Evolutionary conservation across 495 filamentous ascomycete genomes (phyloP).

Genomic region (Penicillium cosmopolitanum): DNA sequence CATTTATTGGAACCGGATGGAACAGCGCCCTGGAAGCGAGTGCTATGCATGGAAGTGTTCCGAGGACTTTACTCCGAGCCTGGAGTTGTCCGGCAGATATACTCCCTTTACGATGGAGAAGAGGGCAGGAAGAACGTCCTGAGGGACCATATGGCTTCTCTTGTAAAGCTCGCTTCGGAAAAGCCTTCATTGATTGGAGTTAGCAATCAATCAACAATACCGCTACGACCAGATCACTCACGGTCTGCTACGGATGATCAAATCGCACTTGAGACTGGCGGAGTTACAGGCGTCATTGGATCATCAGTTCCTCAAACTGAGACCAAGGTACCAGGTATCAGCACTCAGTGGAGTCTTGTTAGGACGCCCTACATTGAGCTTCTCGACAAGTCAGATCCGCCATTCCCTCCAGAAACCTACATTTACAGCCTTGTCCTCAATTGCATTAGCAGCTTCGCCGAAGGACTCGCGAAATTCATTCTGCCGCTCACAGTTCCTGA

Average conservation of each 20-base stretch:
- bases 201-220: slow-evolving; percentile 81
- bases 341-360: slow-evolving; percentile 85
- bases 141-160: slow-evolving; percentile 75
- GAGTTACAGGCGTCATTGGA: slow-evolving; percentile 84
- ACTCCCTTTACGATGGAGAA: slow-evolving; percentile 73
- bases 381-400: slow-evolving; percentile 88
- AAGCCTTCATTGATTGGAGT: slow-evolving; percentile 87
- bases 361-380: slow-evolving; percentile 90
- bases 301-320: slow-evolving; percentile 69
- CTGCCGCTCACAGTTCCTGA: slow-evolving; percentile 82
- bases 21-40: slow-evolving; percentile 77
- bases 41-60: slow-evolving; percentile 89
- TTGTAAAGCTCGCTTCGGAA: slow-evolving; percentile 88
- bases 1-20: slow-evolving; percentile 86
- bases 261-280: slow-evolving; percentile 83
- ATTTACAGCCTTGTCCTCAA: slow-evolving; percentile 87
- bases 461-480: slow-evolving; percentile 90
- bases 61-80: slow-evolving; percentile 81
- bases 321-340: slow-evolving; percentile 72
- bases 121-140: slow-evolving; percentile 77
- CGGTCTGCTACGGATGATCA: slow-evolving; percentile 68
- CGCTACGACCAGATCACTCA: slow-evolving; percentile 49
- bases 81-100: slow-evolving; percentile 76
- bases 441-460: slow-evolving; percentile 85
- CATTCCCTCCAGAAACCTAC: slow-evolving; percentile 85